A percentile compares a stretch with the other conserved stretches of the same genome.
These are phyloP conservation scores for Purpureocillium lavendulum DNA, from an alignment of 2,329 filamentous ascomycete species.

Conservation along the genomic window DNA sequence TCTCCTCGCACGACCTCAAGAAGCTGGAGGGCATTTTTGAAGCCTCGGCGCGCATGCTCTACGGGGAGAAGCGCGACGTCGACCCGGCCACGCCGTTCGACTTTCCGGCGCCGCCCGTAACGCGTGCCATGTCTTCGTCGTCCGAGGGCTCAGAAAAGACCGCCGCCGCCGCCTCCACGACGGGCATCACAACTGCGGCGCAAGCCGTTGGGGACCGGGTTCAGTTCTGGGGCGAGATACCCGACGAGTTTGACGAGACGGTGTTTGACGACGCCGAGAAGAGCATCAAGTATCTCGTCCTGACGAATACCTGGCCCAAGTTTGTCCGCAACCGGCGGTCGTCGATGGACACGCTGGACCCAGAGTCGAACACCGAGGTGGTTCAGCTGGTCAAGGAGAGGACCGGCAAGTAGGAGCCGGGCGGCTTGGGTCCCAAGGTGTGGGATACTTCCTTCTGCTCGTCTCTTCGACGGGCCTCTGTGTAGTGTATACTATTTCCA, in stretches of 20 bases:
- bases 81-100: slow-evolving; percentile 31
- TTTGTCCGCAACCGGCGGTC: slow-evolving; percentile 33
- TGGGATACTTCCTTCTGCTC: no score
- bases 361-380: slow-evolving; percentile 6
- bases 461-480: neutral
- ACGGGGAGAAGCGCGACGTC: slow-evolving; percentile 24
- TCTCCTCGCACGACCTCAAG: slow-evolving; percentile 44
- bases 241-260: slow-evolving; percentile 35
- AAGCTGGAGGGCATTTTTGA: slow-evolving; percentile 49
- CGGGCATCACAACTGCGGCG: neutral
- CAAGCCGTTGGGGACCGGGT: slow-evolving; percentile 4
- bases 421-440: no score
- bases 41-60: slow-evolving; percentile 32
- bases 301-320: slow-evolving; percentile 61
- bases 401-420: neutral
- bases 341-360: slow-evolving; percentile 12
- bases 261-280: slow-evolving; percentile 52
- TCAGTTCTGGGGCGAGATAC: slow-evolving; percentile 32
- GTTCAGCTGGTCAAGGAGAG: slow-evolving; percentile 3
- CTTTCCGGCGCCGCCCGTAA: neutral
- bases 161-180: neutral
- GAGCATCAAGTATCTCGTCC: slow-evolving; percentile 58
- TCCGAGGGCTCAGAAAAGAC: slow-evolving; percentile 1
- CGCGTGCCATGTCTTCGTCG: neutral
- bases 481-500: neutral